Percentiles rank a stretch among this genome's conserved stretches.
These are phyloP conservation scores for Ustilago nuda DNA, from an alignment of 1,284 basidiomycete genomes.

Conservation along the genomic window DNA sequence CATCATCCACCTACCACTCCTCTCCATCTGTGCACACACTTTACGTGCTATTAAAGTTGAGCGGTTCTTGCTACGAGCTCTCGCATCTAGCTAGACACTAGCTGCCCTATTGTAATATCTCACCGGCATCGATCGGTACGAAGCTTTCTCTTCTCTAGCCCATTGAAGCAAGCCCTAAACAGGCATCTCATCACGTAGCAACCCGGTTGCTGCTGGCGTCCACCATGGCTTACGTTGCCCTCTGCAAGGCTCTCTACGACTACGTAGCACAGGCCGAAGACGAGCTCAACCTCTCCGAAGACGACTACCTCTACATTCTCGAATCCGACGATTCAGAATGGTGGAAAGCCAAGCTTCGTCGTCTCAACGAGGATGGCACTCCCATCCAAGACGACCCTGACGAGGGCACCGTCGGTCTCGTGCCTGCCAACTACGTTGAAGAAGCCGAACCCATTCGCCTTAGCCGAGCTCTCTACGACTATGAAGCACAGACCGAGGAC, in stretches of 20 bases:
- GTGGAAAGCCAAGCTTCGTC: slow-evolving; percentile 66
- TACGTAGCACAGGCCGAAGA: slow-evolving; percentile 67
- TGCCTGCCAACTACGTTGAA: slow-evolving; percentile 68
- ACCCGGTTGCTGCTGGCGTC: slow-evolving; percentile 6
- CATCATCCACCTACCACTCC: not conserved
- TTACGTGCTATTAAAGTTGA: not conserved
- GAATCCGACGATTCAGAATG: slow-evolving; percentile 66
- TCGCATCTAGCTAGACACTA: no score
- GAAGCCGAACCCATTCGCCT: slow-evolving; percentile 61
- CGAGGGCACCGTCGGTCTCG: slow-evolving; percentile 58
- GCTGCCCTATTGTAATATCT: not conserved
- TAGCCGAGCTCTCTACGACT: slow-evolving; percentile 66
- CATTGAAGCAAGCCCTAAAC: not conserved
- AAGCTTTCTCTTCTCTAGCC: not conserved
- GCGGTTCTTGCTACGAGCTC: not conserved
- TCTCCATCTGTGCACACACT: not conserved
- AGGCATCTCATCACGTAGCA: not conserved
- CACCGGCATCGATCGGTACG: not conserved
- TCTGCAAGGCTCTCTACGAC: slow-evolving; percentile 67
- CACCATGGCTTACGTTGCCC: slow-evolving; percentile 66
- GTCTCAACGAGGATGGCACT: slow-evolving; percentile 41
- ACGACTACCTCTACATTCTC: slow-evolving; percentile 66
- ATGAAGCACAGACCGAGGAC: slow-evolving; percentile 64
- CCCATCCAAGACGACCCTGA: slow-evolving; percentile 41
- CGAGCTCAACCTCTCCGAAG: slow-evolving; percentile 65